phyloP scores from a whole-genome alignment of 495 filamentous ascomycete genomes.

The Aspergillus mulundensis region DNA sequence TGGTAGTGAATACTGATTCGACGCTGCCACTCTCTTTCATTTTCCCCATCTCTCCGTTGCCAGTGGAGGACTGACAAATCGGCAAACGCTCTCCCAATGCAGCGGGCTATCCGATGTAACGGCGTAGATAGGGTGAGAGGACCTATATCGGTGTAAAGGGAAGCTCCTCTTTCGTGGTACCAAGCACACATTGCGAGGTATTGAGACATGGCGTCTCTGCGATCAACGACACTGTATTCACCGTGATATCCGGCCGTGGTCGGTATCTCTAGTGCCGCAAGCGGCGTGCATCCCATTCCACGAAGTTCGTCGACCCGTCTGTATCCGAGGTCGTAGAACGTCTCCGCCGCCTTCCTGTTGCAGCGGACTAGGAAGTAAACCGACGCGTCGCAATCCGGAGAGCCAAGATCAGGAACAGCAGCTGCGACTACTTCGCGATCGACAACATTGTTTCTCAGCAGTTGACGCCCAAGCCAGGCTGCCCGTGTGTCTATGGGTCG shows the following conservation, averaged over 20 bases:
- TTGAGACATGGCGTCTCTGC: background rate
- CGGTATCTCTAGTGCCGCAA: background rate
- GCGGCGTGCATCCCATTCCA: background rate
- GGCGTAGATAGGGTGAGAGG: background rate
- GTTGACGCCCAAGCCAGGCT: background rate
- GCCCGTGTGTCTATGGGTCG: background rate
- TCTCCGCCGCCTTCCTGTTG: background rate
- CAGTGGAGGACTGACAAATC: no score
- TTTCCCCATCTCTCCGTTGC: background rate
- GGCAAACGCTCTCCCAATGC: background rate
- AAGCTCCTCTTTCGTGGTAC: background rate
- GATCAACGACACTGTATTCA: background rate
- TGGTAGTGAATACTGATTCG: background rate
- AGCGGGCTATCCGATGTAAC: background rate
- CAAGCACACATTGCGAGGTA: slow-evolving; percentile 1
- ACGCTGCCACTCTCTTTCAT: background rate
- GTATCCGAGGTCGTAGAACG: background rate
- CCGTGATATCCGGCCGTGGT: background rate
- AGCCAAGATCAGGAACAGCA: background rate
- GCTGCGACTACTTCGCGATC: background rate
- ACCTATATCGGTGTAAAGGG: background rate
- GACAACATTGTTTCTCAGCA: background rate
- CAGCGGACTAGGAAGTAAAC: background rate
- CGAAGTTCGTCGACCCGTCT: background rate
- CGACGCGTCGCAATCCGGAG: background rate